Conservation (phyloP, 805 yeast genomes). For the Yarrowia keelungensis region DNA sequence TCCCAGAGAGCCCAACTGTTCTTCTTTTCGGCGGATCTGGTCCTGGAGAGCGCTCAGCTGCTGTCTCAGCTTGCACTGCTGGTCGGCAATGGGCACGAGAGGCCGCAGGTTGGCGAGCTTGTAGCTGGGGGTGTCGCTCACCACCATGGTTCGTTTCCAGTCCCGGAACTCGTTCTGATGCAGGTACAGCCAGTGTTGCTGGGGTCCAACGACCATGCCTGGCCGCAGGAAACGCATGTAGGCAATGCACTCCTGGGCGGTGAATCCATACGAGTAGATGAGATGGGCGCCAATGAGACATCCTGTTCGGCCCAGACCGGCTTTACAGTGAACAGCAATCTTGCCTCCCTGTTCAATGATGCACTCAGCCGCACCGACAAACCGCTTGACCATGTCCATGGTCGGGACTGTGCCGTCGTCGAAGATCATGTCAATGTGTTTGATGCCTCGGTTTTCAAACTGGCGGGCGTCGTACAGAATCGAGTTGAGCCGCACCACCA, state of each 20-base stretch:
- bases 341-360: slow-evolving; percentile 85
- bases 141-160: slow-evolving; percentile 91
- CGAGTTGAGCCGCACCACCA: slow-evolving; percentile 91
- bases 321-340: slow-evolving; percentile 98
- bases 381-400: slow-evolving; percentile 87
- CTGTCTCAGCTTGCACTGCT: slow-evolving; percentile 36
- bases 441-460: slow-evolving; percentile 81
- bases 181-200: slow-evolving; percentile 96
- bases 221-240: slow-evolving; percentile 96
- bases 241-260: slow-evolving; percentile 95
- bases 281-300: slow-evolving; percentile 97
- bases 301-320: slow-evolving; percentile 97
- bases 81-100: slow-evolving; percentile 47
- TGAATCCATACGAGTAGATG: slow-evolving; percentile 94
- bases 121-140: slow-evolving; percentile 67
- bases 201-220: slow-evolving; percentile 99
- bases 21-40: slow-evolving; percentile 35
- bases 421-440: slow-evolving; percentile 93
- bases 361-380: slow-evolving; percentile 94
- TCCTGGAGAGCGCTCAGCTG: slow-evolving; percentile 29
- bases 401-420: slow-evolving; percentile 99
- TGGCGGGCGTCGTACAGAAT: slow-evolving; percentile 86
- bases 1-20: slow-evolving; percentile 25
- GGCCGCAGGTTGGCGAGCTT: slow-evolving; percentile 51
- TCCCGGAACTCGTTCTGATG: slow-evolving; percentile 96